Evolutionary conservation across 257 asterid species (phyloP), one percentile per base, ranked within the genome.

Genomic region (Nicotiana attenuata): DNA sequence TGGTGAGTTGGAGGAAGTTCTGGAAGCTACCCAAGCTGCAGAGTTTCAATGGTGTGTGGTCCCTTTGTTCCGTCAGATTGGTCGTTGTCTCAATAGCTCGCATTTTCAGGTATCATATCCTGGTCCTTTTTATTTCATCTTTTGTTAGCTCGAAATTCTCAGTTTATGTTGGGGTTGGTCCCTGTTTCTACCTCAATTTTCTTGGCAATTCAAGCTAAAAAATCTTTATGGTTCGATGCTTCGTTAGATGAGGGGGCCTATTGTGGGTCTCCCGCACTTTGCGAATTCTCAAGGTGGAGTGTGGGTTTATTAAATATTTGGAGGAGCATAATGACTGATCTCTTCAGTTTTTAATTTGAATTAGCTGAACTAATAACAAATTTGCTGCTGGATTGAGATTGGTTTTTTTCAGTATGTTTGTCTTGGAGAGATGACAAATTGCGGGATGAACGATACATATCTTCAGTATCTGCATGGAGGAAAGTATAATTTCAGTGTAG

Each of bases 1-100:
- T 59, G 86, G 88, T 83, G 90, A 87, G 73, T 85, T 87, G 87
- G 90, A 87, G 87, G 88, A 83, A 82, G 87, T 85, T 55, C 76
- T 87, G 81, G 90, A 87, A 80, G 88, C 88, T 10, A 85, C 90
- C 53, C 87, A 83, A 45, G 87, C 77, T 60, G 77, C 86, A 20
- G 90, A 87, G 41, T 87, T 87, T 75, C 90, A 87, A 52, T 81
- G 81, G 35, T 87, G 87, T 76, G 80, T 87, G 90, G 86, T 85
- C 64, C 84, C 87, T 78, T 80, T 87, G 80, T 83, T 85, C 78
- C 87, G 63, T 61, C 88, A 81, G 82, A 87, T 87, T 73, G 88
- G 85, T 68, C 87, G 85, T 29, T 85, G 88, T 79, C 84, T 87
- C 81, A 85, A 81, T 80, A 85, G 90, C 82, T 85, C 87, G 22